Conservation (phyloP, 2,329 filamentous ascomycete species). For the Sclerotinia sclerotiorum region DNA sequence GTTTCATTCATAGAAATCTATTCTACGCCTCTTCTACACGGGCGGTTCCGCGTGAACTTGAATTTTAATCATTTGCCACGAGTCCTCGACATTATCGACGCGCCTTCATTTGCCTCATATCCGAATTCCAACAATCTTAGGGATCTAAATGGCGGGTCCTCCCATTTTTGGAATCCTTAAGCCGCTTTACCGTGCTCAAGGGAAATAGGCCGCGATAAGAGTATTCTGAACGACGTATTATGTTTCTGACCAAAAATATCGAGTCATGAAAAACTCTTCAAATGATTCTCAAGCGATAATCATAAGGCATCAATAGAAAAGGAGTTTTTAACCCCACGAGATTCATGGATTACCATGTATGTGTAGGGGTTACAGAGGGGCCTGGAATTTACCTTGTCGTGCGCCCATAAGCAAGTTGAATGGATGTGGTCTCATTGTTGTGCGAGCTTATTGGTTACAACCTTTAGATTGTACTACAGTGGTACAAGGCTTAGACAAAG, state of each 20-base stretch:
- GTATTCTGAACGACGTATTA: not conserved
- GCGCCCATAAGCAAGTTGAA: slow-evolving; percentile 3
- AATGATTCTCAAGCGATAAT: not conserved
- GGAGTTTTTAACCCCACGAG: not conserved
- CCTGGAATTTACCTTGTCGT: not conserved
- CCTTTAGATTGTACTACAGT: not conserved
- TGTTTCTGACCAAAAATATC: slow-evolving; percentile 5
- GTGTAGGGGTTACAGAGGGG: not conserved
- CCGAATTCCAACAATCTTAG: not conserved
- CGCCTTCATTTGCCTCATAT: not conserved
- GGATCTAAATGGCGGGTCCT: slow-evolving; percentile 4
- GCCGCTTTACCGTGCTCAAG: not conserved
- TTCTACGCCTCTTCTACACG: slow-evolving; percentile 3
- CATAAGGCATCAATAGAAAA: not conserved
- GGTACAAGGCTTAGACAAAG: slow-evolving; percentile 1
- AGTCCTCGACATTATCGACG: not conserved
- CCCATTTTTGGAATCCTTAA: not conserved
- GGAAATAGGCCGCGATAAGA: not conserved
- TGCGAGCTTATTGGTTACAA: not conserved
- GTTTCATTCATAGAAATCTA: not conserved
- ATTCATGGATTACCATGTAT: not conserved
- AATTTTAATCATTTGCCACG: not conserved
- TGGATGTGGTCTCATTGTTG: not conserved
- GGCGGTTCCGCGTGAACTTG: not conserved
- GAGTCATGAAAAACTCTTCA: not conserved